Conservation (phyloP, 1,139 yeast species). For the Scheffersomyces insectosa region DNA sequence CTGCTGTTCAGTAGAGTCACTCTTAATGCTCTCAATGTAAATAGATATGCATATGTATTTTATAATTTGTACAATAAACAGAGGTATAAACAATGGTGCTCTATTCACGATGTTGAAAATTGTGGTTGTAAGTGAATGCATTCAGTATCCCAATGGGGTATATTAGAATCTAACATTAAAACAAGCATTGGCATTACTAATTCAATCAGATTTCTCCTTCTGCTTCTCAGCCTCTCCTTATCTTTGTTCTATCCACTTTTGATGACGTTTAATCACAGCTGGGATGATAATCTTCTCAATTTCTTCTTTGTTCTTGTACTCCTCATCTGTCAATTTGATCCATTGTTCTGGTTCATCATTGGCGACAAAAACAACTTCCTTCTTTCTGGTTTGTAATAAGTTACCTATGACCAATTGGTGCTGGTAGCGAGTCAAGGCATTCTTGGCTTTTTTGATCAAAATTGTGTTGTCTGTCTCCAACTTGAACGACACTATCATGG, state of each 20-base stretch:
- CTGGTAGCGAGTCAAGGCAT: constrained; percentile 79
- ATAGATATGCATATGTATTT: too few species aligned
- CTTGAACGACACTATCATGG: constrained; percentile 94
- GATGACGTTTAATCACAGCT: constrained; percentile 62
- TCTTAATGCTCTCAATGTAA: too few species aligned
- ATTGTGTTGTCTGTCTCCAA: constrained; percentile 82
- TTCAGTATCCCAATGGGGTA: too few species aligned
- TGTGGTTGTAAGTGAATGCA: too few species aligned
- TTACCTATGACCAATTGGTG: constrained; percentile 97
- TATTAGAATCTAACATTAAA: too few species aligned
- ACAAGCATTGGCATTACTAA: too few species aligned
- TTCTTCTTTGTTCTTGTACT: constrained; percentile 43
- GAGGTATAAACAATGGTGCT: too few species aligned
- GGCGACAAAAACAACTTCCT: constrained; percentile 83
- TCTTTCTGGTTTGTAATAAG: constrained; percentile 82
- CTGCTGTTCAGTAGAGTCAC: too few species aligned
- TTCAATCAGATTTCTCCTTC: not conserved
- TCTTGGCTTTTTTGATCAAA: constrained; percentile 70
- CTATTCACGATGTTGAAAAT: too few species aligned
- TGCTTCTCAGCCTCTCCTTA: not conserved
- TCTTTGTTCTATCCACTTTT: constrained; percentile 50
- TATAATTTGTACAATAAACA: too few species aligned
- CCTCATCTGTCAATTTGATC: constrained; percentile 50
- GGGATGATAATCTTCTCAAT: constrained; percentile 83
- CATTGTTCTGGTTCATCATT: constrained; percentile 46